These are phyloP conservation scores for Puccinia hordei DNA, from an alignment of 1,284 basidiomycete genomes.

Conservation along the genomic window DNA sequence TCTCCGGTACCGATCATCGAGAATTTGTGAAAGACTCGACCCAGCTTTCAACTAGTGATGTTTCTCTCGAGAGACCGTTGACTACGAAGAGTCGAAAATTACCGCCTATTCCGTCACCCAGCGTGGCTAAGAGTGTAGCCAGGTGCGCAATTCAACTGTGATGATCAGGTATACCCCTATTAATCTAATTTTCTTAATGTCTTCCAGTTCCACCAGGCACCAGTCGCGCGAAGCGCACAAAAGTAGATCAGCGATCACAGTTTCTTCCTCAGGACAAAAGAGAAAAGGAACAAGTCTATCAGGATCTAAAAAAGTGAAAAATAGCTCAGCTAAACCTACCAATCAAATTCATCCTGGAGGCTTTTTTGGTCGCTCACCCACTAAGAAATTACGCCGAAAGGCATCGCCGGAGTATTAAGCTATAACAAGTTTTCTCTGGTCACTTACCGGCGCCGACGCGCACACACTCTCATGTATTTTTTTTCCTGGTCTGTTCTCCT, in stretches of 20 bases:
- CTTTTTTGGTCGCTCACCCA: conserved; percentile 18
- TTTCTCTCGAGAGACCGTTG: neutral
- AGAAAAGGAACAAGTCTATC: neutral
- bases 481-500: neutral
- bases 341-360: conserved; percentile 17
- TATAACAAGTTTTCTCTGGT: neutral
- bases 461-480: neutral
- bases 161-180: neutral
- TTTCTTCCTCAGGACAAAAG: conserved; percentile 15
- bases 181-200: neutral
- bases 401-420: conserved; percentile 9
- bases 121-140: neutral
- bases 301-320: conserved; percentile 18
- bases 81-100: neutral
- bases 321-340: neutral
- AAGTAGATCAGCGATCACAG: conserved; percentile 1
- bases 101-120: conserved; percentile 14
- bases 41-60: neutral
- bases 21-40: neutral
- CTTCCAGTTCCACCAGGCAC: conserved; percentile 5
- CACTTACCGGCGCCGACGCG: neutral
- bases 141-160: neutral
- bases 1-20: neutral
- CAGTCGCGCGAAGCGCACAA: conserved; percentile 1
- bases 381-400: conserved; percentile 38